Conservation (phyloP, 2,329 filamentous ascomycete species). For the Colletotrichum noveboracense region DNA sequence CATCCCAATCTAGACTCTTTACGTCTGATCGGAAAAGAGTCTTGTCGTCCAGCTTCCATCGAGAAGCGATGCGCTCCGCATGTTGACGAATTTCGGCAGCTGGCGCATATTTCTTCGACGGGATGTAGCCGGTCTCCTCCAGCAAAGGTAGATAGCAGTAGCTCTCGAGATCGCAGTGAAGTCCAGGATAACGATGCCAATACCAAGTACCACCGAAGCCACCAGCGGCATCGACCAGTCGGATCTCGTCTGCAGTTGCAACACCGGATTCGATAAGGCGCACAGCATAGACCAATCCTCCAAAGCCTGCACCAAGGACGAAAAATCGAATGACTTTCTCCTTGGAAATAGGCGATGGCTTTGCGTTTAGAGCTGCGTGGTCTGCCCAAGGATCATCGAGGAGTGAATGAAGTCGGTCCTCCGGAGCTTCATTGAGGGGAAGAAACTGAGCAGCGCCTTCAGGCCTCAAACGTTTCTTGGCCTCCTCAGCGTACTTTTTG, state of each 20-base stretch:
- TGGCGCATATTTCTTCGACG: conserved; percentile 32
- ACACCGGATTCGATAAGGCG: conserved; percentile 26
- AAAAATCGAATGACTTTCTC: conserved; percentile 31
- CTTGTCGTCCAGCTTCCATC: conserved; percentile 43
- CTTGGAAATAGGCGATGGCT: conserved; percentile 24
- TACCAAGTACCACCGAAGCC: conserved; percentile 57
- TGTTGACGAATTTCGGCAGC: conserved; percentile 46
- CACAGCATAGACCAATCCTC: conserved; percentile 34
- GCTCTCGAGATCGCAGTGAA: conserved; percentile 51
- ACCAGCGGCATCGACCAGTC: conserved; percentile 44
- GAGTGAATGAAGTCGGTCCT: conserved; percentile 26
- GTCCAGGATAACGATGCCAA: conserved; percentile 55
- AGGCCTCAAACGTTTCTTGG: conserved; percentile 32
- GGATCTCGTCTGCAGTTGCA: conserved; percentile 36
- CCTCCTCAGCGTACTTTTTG: conserved; percentile 34
- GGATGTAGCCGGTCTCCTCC: conserved; percentile 15
- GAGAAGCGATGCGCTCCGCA: conserved; percentile 43
- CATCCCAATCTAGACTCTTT: conserved; percentile 49
- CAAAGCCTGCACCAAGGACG: conserved; percentile 40
- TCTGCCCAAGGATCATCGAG: conserved; percentile 38
- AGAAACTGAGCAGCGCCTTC: conserved; percentile 38
- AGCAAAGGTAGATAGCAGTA: conserved; percentile 15
- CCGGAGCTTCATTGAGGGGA: conserved; percentile 24
- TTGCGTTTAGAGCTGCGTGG: conserved; percentile 31
- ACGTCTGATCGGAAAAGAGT: conserved; percentile 46